A percentile compares a stretch with the other conserved stretches of the same genome.
Evolutionary conservation across 2,329 filamentous ascomycete species (phyloP).

Genomic region (Talaromyces sp.): DNA sequence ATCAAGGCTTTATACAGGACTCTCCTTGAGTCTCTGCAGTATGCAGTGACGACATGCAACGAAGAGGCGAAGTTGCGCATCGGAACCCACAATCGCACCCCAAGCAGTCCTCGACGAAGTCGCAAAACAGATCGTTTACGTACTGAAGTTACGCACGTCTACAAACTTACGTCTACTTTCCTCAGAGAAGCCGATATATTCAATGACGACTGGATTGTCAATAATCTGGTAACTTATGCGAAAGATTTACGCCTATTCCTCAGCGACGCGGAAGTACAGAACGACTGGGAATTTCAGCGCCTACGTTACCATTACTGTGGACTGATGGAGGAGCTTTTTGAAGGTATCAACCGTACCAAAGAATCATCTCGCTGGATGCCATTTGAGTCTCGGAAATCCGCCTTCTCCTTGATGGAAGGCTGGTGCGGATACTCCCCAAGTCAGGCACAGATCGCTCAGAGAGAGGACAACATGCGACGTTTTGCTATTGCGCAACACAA

Average conservation of each 20-base stretch:
- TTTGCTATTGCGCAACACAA: slow-evolving; percentile 75
- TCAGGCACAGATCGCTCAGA: slow-evolving; percentile 71
- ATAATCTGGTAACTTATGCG: slow-evolving; percentile 81
- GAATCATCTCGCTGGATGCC: slow-evolving; percentile 94
- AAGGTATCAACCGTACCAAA: slow-evolving; percentile 79
- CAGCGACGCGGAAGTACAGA: slow-evolving; percentile 90
- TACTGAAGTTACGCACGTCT: slow-evolving; percentile 93
- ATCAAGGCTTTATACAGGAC: slow-evolving; percentile 92
- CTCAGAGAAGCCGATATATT: slow-evolving; percentile 73
- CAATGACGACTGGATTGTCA: slow-evolving; percentile 84
- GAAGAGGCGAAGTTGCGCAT: slow-evolving; percentile 83
- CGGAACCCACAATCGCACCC: slow-evolving; percentile 70
- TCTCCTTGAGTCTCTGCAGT: slow-evolving; percentile 82
- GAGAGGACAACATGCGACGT: slow-evolving; percentile 83
- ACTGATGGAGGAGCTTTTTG: slow-evolving; percentile 86
- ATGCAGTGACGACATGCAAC: slow-evolving; percentile 78
- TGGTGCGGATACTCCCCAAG: slow-evolving; percentile 98
- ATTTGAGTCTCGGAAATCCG: slow-evolving; percentile 91
- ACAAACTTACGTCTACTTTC: slow-evolving; percentile 89
- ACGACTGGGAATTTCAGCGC: slow-evolving; percentile 90
- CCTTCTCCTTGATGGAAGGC: slow-evolving; percentile 95
- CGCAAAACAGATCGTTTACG: slow-evolving; percentile 80
- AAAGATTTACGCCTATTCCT: slow-evolving; percentile 91
- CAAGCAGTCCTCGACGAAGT: slow-evolving; percentile 76
- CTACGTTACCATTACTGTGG: slow-evolving; percentile 91